Base-by-base conservation (phyloP, 2,329 filamentous ascomycete species). In the Fusarium dimerum region DNA sequence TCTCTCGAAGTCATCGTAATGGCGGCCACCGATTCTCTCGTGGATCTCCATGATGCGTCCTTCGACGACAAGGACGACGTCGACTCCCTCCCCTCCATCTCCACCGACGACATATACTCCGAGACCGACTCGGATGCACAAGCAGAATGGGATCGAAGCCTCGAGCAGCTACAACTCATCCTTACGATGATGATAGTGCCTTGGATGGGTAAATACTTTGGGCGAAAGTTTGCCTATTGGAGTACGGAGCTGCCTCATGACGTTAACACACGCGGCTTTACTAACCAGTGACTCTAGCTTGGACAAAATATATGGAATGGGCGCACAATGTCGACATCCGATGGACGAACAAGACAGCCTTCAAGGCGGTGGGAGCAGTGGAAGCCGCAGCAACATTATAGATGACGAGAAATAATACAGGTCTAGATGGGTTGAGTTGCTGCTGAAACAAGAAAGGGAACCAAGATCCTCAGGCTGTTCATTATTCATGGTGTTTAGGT, bases 221-320 rank as follows among this genome's bases (percentile, higher is more conserved):
- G 94, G 43, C 83, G 94, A 71, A 95, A 91, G 73, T 95, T 92
- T 77, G 93, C 93, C 54, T 97, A 96, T 70, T 97, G 92, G 90
- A 91, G 93, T 97, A 80, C 71, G 88, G 13, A 38, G 13, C 29
- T 36, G 6, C 2, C 29, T 4, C 15, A 41, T 30, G 26, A n/a
- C 17, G 36, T 26, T 13, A 40, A 38, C 17, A 8, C 13, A 13
- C 13, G 36, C 18, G 43, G 43, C 17, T 50, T 57, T 54, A 29
- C 60, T 66, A 29, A 63, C 52, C 13, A 11, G 15, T 8, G 32
- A 36, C n/a, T 54, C 1, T 63, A 96, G 92, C 91, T 62, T 97
- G 93, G 92, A 88, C 87, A 18, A 86, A 88, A 66, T 95, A 92
- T 69, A 97, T 97, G 92, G 85, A 91, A 71, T 97, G 92, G 92